Evolutionary conservation across 2,329 filamentous ascomycete species (phyloP), one percentile per base, ranked within the genome.

Genomic region (Fusarium hainanense): DNA sequence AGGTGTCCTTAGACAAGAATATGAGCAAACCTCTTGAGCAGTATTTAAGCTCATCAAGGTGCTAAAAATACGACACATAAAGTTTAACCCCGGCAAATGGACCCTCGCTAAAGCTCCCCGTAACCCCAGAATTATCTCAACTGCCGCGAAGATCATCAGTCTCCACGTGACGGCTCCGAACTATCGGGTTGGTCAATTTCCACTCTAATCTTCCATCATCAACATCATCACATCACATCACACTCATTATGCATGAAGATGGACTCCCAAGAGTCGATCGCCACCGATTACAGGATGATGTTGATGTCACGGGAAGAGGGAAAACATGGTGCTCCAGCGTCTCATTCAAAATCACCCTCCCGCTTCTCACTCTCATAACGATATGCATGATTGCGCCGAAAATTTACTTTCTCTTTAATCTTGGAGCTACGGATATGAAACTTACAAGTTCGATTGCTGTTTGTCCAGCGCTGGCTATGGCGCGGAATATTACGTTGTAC

Each of bases 401-500:
- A 1, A 20, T 75, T 16, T 42, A 54, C 4, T 62, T 68, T 30
- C 28, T 63, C 4, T 23, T 66, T n/a, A 52, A 54, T 4, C 42
- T 58, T 28, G 56, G 63, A 7, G 43, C 59, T 3, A 58, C 55
- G 3, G 54, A 69, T 23, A 70, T 69, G 68, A 73, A 72, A 23
- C 54, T 67, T 13, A 40, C 71, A n/a, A 68, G 50, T 21, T 54
- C 58, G 32, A 59, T 72, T 27, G 34, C 48, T 4, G 71, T 73
- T 7, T 75, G 73, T 50, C 63, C 65, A 8, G 58, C 63, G 3
- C 14, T 72, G 30, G 67, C 47, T 12, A 60, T 60, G 34, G 70
- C 68, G 16, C 68, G 76, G 5, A 82, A 82, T 49, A 77, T 81
- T 13, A 81, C 80, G 6, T 60, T 76, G 20, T 72, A 77, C 30